These are phyloP conservation scores for Trypanosoma mega DNA, from an alignment of 208 protist genomes.

Conservation along the genomic window DNA sequence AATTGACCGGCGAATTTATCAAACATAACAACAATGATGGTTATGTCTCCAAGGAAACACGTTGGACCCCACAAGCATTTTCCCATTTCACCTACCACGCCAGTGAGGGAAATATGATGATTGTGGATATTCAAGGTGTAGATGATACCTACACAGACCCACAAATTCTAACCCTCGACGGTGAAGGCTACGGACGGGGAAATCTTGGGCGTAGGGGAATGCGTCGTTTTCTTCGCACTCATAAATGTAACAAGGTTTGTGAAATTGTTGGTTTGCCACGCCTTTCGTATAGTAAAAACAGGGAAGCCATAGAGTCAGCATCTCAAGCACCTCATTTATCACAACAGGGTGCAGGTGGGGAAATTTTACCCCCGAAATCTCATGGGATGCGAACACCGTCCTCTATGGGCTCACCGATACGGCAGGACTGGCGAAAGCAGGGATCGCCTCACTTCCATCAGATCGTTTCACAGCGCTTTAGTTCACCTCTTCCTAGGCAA, in stretches of 20 bases:
- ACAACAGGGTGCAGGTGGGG: not conserved
- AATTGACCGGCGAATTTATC: constrained; percentile 70
- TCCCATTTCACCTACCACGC: constrained; percentile 89
- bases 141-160: constrained; percentile 90
- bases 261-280: constrained; percentile 45
- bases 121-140: constrained; percentile 91
- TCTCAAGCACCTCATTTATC: not conserved
- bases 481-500: not conserved
- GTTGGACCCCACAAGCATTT: constrained; percentile 89
- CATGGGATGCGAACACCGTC: not conserved
- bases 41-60: constrained; percentile 62
- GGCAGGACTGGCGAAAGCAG: not conserved
- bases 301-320: not conserved
- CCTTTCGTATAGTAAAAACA: constrained; percentile 25
- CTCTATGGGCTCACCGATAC: too few relatives aligned
- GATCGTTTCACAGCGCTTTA: not conserved
- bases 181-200: constrained; percentile 75
- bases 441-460: not conserved
- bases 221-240: constrained; percentile 60
- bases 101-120: constrained; percentile 62
- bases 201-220: constrained; percentile 83
- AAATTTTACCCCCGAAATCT: constrained; percentile 11
- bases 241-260: constrained; percentile 88
- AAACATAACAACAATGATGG: constrained; percentile 94
- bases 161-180: constrained; percentile 83